Evolutionary conservation across 768 basidiomycete species (phyloP), one percentile per base, ranked within the genome.

Genomic region (Trametes meyenii): DNA sequence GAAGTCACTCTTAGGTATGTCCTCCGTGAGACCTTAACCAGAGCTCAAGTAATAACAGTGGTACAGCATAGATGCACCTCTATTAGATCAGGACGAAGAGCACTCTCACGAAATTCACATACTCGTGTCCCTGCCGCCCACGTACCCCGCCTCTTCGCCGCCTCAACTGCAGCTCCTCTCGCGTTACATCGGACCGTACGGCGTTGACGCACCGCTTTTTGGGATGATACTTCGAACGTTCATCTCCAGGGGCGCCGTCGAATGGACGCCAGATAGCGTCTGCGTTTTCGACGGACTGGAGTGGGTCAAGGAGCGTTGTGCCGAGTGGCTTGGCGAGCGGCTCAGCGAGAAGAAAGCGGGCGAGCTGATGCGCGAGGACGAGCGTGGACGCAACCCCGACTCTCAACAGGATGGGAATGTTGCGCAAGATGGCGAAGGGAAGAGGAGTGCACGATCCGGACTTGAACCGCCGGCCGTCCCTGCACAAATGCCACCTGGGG

Each of bases 231-330:
- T 94, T 19, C 83, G 89, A 40, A 94, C 90, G 0, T 96, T 83
- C 71, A 92, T 95, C 56, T 93, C 93, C 3, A 70, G 79, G 21
- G 83, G 80, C 55, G 91, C 89, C 7, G 82, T 92, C n/a, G 89
- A 92, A 64, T 96, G 89, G 85, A 76, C 79, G 2, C 77, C 82
- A 23, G 92, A 87, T 33, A 79, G 78, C 1, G 87, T 94, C 17
- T 93, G 90, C 64, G 89, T 95, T 13, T 96, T 94, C 69, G 94
- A 96, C 64, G 94, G 94, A 12, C 73, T 95, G 26, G 91, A 94
- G 73, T 85, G 79, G 67, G 83, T 90, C 11, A 72, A 88, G 33
- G 91, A 93, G 49, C 77, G 78, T 16, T 88, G 87, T 63, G 76
- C 79, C 23, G 67, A 70, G 40, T 95, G 93, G 93, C 89, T 92